Base-by-base conservation (phyloP, 2,329 filamentous ascomycete species). In the Myriosclerotinia curreyana region DNA sequence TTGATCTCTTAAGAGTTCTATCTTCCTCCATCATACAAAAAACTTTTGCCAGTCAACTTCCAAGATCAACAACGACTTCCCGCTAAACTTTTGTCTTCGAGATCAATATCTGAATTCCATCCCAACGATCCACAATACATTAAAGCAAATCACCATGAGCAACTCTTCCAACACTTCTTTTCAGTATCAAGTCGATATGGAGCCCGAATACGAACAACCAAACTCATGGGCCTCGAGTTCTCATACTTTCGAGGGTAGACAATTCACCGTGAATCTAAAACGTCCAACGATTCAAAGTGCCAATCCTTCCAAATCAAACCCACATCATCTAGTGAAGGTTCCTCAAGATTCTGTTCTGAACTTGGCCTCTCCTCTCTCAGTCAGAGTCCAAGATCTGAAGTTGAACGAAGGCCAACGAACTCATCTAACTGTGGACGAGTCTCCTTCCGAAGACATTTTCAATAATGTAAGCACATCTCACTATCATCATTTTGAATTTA, bases 311-410 rank as follows among this genome's bases (percentile, higher is more conserved):
- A 6, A 12, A 1, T 0, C 36, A 25, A 50, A 17, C 14, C 14
- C 5, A 17, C 14, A 17, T 1, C 8, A 12, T 2, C 22, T 40
- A 28, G 7, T 25, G 7, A 25, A 15, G 5, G 5, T 14, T 17
- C 22, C 36, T 42, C 7, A 3, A 28, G 0, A n/a, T 2, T n/a
- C 53, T 20, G 1, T 31, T 44, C 11, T 31, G 0, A 25, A n/a
- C 9, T 31, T 2, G 6, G 11, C 25, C 5, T 20, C 14, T 0
- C 11, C 25, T 25, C 25, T 56, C 2, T 14, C 54, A 2, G 1
- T 2, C 3, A 22, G 2, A 6, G 1, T 46, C 3, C 25, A 31
- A 3, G 3, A 56, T 34, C 9, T 56, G 40, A n/a, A n/a, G 2
- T 44, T 56, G 1, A 17, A 15, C 14, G 3, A 14, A n/a, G 5